Percentiles rank a stretch among this genome's conserved stretches.
Evolutionary conservation across 257 asterid species (phyloP).

Genomic region (Solanum rostratum): DNA sequence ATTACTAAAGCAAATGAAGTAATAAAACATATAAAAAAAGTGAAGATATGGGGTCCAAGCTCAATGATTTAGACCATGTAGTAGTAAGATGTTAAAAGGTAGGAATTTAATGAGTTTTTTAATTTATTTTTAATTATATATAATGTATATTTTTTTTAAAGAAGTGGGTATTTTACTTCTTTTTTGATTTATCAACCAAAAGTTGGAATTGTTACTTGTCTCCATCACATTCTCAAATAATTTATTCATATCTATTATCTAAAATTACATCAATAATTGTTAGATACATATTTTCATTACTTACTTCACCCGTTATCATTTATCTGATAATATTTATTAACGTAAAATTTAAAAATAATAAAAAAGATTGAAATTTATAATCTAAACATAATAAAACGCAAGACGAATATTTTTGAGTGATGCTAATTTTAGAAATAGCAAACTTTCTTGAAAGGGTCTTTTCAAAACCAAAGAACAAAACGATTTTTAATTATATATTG

Average conservation of each 20-base stretch:
- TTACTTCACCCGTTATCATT: background rate
- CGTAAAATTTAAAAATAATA: too few species aligned
- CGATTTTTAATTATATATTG: background rate
- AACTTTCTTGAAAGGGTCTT: background rate
- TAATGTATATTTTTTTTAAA: too few species aligned
- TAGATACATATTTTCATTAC: background rate
- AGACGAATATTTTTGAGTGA: background rate
- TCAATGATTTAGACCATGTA: background rate
- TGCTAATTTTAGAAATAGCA: background rate
- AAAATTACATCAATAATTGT: too few species aligned
- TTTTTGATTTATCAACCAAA: background rate
- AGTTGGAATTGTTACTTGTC: background rate
- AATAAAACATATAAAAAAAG: background rate
- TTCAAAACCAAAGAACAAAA: background rate
- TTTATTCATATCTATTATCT: background rate
- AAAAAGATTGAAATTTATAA: too few species aligned
- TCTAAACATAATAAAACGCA: background rate
- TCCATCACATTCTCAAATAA: background rate
- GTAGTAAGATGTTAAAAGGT: background rate
- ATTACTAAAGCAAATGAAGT: background rate
- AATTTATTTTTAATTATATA: too few species aligned
- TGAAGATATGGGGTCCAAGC: background rate
- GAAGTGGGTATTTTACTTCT: background rate
- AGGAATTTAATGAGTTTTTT: background rate
- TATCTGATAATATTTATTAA: too few species aligned